Evolutionary conservation across 139 green algal genomes (phyloP), one percentile per base, ranked within the genome.

Genomic region (Chlorella sp.): DNA sequence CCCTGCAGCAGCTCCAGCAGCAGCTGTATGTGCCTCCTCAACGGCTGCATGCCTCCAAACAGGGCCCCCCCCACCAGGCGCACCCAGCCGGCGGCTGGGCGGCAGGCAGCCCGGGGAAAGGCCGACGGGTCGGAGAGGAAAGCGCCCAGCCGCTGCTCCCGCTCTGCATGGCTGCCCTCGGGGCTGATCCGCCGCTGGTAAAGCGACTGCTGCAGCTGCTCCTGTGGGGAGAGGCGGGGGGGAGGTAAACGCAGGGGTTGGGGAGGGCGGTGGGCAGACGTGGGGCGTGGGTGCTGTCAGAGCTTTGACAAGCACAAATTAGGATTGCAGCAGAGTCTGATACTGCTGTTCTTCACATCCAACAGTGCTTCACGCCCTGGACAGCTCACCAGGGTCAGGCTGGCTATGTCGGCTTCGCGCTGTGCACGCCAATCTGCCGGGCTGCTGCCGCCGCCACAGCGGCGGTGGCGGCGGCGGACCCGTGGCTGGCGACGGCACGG

Each of bases 11-110:
- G 34, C 39, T 79, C 14, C 36, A 87, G 37, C 61, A 87, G 83
- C 61, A 87, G 36, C 83, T 87, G 83, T 36, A 87, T 78, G 61
- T 87, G 83, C 15, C 57, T 22, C 14, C 83, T 64, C 61, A 87
- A 36, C 4, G 24, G 34, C 15, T 24, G 3, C 32, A 37, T 34
- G 34, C 60, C 37, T 0, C 34, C 57, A 78, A 87, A 87, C 48
- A 87, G 61, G 36, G 36, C 61, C 36, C 83, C 83, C 22, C 83
- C 83, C 61, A 87, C 34, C 83, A 79, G 9, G 36, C 9, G 1
- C 61, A 61, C 83, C 0, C 19, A 9, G 26, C 3, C 18, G 22
- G 61, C 1, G 22, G 32, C 26, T 24, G 75, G 34, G n/a, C n/a
- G 28, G 83, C 83, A 87, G 83, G 32, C 21, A 7, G 83, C 83